phyloP scores from a whole-genome alignment of 2,329 filamentous ascomycete genomes.

The Diplodia sapinea region DNA sequence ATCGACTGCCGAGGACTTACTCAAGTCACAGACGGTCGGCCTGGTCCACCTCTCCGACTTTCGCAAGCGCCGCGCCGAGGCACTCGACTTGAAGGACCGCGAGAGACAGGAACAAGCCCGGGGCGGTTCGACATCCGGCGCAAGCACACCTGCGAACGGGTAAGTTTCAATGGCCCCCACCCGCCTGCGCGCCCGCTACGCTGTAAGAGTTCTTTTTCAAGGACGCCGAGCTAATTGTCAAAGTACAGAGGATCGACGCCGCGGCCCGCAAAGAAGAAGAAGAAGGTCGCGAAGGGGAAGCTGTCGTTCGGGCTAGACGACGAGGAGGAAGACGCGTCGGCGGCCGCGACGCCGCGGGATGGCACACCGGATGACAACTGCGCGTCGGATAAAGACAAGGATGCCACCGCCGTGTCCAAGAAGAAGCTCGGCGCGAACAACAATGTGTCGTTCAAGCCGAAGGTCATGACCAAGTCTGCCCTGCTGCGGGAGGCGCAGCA shows the following conservation, averaged over 20 bases:
- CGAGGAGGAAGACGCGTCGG: conserved; percentile 61
- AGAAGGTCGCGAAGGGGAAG: conserved; percentile 66
- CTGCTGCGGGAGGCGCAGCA: conserved; percentile 80
- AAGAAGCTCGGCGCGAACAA: conserved; percentile 66
- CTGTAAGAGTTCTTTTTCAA: not conserved
- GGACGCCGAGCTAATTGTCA: conserved; percentile 56
- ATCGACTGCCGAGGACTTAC: conserved; percentile 76
- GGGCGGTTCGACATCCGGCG: conserved; percentile 53
- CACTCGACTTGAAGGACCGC: conserved; percentile 87
- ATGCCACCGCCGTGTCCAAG: conserved; percentile 51
- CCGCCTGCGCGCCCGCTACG: too few species aligned
- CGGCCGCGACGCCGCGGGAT: conserved; percentile 48
- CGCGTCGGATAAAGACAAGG: conserved; percentile 40
- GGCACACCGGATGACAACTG: conserved; percentile 44
- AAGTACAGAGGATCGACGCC: conserved; percentile 63
- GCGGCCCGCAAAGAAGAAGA: conserved; percentile 62
- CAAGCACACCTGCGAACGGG: conserved; percentile 64
- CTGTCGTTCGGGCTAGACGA: conserved; percentile 75
- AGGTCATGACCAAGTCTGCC: conserved; percentile 75
- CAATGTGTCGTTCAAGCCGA: conserved; percentile 68
- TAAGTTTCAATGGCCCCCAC: conserved; percentile 49
- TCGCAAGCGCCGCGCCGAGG: conserved; percentile 92
- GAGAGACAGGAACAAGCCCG: conserved; percentile 71
- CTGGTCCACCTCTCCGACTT: conserved; percentile 92
- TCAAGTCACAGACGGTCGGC: conserved; percentile 87